Evolutionary conservation across 805 yeast species (phyloP).

Genomic region (Cyberlindnera amylophila): DNA sequence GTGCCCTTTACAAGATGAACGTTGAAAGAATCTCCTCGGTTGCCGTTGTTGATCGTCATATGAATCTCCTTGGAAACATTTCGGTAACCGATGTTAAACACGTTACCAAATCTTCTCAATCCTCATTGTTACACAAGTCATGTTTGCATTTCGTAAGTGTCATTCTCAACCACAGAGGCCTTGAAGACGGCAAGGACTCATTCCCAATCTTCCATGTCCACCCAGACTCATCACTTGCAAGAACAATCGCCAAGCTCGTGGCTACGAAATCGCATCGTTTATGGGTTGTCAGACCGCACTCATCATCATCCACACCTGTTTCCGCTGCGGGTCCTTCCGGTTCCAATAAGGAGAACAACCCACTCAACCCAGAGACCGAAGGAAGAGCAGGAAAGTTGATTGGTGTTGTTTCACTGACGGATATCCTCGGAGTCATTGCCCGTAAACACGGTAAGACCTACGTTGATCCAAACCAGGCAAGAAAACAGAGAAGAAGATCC

Average conservation of each 20-base stretch:
- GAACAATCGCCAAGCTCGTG: constrained; percentile 90
- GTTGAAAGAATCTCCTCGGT: constrained; percentile 79
- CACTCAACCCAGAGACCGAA: constrained; percentile 33
- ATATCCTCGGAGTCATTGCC: constrained; percentile 78
- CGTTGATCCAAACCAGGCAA: constrained; percentile 82
- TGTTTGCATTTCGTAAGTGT: constrained; percentile 87
- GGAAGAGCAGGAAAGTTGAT: constrained; percentile 76
- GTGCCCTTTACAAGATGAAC: constrained; percentile 85
- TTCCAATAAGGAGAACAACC: constrained; percentile 14
- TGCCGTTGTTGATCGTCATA: constrained; percentile 83
- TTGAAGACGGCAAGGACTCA: constrained; percentile 92
- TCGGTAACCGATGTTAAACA: constrained; percentile 91
- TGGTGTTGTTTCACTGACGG: constrained; percentile 92
- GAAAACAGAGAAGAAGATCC: constrained; percentile 78
- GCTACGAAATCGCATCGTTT: constrained; percentile 92
- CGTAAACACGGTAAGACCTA: constrained; percentile 57
- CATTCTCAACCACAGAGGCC: constrained; percentile 81
- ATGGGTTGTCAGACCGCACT: constrained; percentile 69
- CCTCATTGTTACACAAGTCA: constrained; percentile 73
- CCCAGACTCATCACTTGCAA: constrained; percentile 70
- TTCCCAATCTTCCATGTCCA: constrained; percentile 95
- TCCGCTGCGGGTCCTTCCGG: constrained; percentile 19
- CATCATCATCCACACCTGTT: constrained; percentile 24
- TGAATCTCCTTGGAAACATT: constrained; percentile 81
- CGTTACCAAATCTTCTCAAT: constrained; percentile 82